These are phyloP conservation scores for Crataegus laevigata DNA, from an alignment of 306 rosid species.

Conservation along the genomic window DNA sequence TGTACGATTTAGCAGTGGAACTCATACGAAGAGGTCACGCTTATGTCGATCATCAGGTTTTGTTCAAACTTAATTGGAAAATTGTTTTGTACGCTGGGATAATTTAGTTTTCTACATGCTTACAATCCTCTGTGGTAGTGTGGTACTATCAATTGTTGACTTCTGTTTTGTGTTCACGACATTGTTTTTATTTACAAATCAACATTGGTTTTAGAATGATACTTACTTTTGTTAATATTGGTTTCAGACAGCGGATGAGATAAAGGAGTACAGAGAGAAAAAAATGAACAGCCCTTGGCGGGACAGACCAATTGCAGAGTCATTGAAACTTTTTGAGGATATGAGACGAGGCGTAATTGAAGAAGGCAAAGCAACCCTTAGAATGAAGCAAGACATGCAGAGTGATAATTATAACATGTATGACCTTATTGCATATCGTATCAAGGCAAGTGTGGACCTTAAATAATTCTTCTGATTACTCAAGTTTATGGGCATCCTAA, in stretches of 20 bases:
- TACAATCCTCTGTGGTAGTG: background rate
- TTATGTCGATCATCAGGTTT: constrained; percentile 96
- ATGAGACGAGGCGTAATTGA: constrained; percentile 74
- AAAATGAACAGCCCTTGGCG: constrained; percentile 98
- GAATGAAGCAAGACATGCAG: constrained; percentile 99
- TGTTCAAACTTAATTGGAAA: background rate
- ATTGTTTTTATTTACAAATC: background rate
- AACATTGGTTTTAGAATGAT: background rate
- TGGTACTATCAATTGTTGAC: background rate
- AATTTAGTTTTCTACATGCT: background rate
- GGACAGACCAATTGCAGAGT: constrained; percentile 78
- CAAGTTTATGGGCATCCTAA: constrained; percentile 1
- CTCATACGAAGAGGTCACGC: constrained; percentile 82
- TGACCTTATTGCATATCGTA: constrained; percentile 94
- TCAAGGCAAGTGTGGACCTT: constrained; percentile 51
- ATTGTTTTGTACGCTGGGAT: background rate
- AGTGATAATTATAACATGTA: constrained; percentile 94
- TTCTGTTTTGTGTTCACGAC: background rate
- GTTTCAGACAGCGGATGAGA: constrained; percentile 78
- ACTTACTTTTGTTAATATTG: constrained; percentile 16
- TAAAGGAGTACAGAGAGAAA: constrained; percentile 88
- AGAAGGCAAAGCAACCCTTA: constrained; percentile 94
- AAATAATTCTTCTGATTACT: constrained; percentile 1
- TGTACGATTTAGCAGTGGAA: constrained; percentile 90
- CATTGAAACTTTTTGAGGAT: constrained; percentile 77